Evolutionary conservation across 306 rosid species (phyloP), one percentile per base, ranked within the genome.

Genomic region (Inga laurina): DNA sequence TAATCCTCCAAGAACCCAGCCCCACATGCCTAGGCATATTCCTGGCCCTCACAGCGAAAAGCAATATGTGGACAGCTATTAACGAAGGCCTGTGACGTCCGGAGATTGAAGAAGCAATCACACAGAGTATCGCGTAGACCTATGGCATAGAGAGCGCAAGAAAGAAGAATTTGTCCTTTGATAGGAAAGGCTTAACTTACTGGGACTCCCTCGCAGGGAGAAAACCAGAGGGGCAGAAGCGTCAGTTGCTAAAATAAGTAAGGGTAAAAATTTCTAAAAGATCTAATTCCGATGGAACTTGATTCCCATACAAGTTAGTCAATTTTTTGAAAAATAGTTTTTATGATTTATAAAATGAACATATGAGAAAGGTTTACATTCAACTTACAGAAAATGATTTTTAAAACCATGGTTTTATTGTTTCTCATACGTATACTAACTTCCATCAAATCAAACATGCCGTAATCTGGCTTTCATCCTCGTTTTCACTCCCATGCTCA

Each of bases 121-220:
- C 9, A 24, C 7, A 14, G 43, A 7, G 43, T 15, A 27, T 19
- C 0, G 77, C 22, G 75, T 35, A 21, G 79, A n/a, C 59, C 22
- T 77, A 43, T 43, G 22, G 19, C 13, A 13, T 14, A 30, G 15
- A 27, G 2, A 43, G 11, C 39, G 52, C 39, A 49, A 1, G 74
- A 49, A 49, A 79, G 52, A 51, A 11, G 68, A 24, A 69, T 2
- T 22, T 52, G 82, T 52, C 69, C 32, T 54, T 54, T 1, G 15
- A 41, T 22, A 52, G 27, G 52, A 51, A 69, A 22, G 76, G 77
- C 82, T 69, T 52, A 1, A 7, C 72, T 54, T 51, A 18, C 43
- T 69, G 82, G 77, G 76, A 68, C 35, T 79, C 82, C 75, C 37
- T 48, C 18, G 4, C 18, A 48, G 18, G 13, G 52, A 11, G 54